Percentiles rank a stretch among this genome's conserved stretches.
Conservation (phyloP, 164 flowering plant genomes). For the Vitis labrusca region DNA sequence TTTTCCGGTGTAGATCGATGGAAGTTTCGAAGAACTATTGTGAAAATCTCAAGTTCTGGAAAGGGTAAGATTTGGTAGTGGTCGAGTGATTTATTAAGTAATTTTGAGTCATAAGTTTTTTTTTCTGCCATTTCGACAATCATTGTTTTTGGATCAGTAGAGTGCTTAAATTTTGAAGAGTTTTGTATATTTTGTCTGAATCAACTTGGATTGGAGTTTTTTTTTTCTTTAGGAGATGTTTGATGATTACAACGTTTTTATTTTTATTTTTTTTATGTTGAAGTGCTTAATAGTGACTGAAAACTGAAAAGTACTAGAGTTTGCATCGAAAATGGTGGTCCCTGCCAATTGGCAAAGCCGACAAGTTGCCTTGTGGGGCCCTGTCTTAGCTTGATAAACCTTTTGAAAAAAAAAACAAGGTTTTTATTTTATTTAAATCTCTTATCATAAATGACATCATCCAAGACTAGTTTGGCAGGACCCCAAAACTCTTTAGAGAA, state of each 20-base stretch:
- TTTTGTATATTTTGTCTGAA: not conserved
- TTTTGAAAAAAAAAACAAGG: conserved; percentile 18
- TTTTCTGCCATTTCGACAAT: not conserved
- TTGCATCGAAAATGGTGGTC: conserved; percentile 29
- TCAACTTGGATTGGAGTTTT: not conserved
- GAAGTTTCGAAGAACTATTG: no score
- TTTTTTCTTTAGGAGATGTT: not conserved
- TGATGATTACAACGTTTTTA: not conserved
- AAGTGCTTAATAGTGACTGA: conserved; percentile 18
- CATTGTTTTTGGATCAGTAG: not conserved
- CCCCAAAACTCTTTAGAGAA: conserved; percentile 14
- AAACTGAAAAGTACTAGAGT: conserved; percentile 18
- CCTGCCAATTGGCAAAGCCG: conserved; percentile 31
- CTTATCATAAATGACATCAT: conserved; percentile 22
- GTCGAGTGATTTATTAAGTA: no score
- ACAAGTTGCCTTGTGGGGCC: conserved; percentile 37
- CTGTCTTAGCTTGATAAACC: conserved; percentile 30
- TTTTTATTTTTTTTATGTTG: not conserved
- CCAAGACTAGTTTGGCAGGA: conserved; percentile 16
- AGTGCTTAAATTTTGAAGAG: no score
- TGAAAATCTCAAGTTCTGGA: no score
- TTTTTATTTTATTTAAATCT: conserved; percentile 18
- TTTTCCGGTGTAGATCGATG: no score
- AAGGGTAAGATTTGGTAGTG: no score
- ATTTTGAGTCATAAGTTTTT: not conserved